Conservation (phyloP, 2,329 filamentous ascomycete species). For the Neonectria punicea region DNA sequence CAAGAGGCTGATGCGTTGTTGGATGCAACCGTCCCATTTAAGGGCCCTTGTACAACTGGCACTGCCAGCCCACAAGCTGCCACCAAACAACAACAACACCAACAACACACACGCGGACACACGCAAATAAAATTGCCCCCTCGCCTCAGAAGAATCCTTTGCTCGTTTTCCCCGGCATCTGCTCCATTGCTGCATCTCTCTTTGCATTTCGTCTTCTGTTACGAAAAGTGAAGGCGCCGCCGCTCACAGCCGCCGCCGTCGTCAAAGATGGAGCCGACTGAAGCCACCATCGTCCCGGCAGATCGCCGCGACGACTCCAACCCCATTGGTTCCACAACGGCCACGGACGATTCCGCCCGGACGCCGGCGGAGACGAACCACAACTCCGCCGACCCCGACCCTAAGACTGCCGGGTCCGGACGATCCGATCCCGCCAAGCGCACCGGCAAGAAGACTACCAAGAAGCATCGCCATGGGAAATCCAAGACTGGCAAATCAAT, state of each 20-base stretch:
- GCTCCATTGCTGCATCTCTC: not conserved
- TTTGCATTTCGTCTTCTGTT: not conserved
- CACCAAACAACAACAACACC: not conserved
- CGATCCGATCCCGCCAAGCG: slow-evolving; percentile 25
- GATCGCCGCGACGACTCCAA: slow-evolving; percentile 34
- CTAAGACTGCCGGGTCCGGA: slow-evolving; percentile 15
- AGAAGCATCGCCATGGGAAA: slow-evolving; percentile 29
- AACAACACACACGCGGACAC: not conserved
- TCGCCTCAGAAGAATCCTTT: not conserved
- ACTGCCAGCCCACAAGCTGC: not conserved
- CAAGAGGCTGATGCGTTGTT: slow-evolving; percentile 5
- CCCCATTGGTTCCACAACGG: slow-evolving; percentile 20
- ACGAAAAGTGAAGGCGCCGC: not conserved
- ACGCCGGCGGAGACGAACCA: slow-evolving; percentile 29
- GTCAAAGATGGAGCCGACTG: slow-evolving; percentile 34
- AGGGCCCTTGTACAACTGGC: slow-evolving; percentile 13
- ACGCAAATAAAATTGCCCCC: not conserved
- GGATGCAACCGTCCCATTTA: slow-evolving; percentile 16
- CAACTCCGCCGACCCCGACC: slow-evolving; percentile 23
- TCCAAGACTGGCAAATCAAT: slow-evolving; percentile 24
- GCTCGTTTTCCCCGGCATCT: not conserved
- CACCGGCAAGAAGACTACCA: slow-evolving; percentile 22
- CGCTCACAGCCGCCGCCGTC: not conserved
- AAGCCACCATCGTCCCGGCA: slow-evolving; percentile 26
- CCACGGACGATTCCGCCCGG: slow-evolving; percentile 29